Evolutionary conservation across 1,139 yeast species (phyloP), one percentile per base, ranked within the genome.

Genomic region (Suhomyces bokatorum): DNA sequence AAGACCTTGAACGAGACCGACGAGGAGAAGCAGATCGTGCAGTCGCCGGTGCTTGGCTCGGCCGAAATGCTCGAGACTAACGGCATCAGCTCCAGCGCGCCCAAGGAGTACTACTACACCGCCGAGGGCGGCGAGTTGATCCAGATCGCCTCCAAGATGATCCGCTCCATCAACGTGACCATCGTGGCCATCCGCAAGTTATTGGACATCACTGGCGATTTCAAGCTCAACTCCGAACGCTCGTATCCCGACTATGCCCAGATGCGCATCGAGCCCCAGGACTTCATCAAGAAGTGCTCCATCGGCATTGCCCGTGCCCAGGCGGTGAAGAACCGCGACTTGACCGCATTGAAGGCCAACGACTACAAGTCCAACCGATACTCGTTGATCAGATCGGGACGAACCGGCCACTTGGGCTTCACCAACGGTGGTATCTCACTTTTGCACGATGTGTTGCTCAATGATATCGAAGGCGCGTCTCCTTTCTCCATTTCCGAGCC

Each of bases 201-300:
- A 43, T 67, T 66, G 34, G 78, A 80, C 20, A 64, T 79, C 33
- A 79, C 85, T 17, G 91, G 95, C 20, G 95, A 88, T 58, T 87
- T 87, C 63, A 80, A 79, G 56, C 67, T 89, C 44, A 81, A 84
- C 30, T 62, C 75, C 2, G 83, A 80, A 42, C 72, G 95, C 53
- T 74, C 82, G 27, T 88, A 87, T 58, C 88, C 93, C 1, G 90
- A 89, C 60, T 87, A 87, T 52, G 61, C 75, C 8, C 63, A 63
- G 33, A 77, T 83, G 66, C 71, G 74, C 49, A 74, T 85, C 6
- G 75, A 81, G n/a, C 83, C 90, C 0, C 76, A 71, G 13, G 77
- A 73, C n/a, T 85, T 86, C 57, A 76, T 85, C 30, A 72, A 69
- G 46, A 73, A 73, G 49, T 83, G 90, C 56, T 78, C 93, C 1